Evolutionary conservation across 495 filamentous ascomycete species (phyloP), one percentile per base, ranked within the genome.

Genomic region (Talaromyces thailandensis): DNA sequence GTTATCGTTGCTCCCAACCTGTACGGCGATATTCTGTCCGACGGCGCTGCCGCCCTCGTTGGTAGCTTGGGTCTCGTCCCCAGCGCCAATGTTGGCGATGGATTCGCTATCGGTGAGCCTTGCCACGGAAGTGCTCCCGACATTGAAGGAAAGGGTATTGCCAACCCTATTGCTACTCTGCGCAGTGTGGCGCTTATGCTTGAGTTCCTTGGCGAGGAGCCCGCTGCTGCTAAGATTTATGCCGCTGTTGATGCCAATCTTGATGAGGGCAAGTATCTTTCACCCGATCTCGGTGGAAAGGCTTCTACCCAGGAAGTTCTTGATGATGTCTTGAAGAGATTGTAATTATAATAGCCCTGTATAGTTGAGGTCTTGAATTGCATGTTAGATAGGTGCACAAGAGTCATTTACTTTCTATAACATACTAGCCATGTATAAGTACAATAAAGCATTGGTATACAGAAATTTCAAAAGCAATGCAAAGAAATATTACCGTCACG

Each of bases 1-100:
- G 95, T 98, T 61, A 94, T 98, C 67, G 94, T 98, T 40, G 94
- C 95, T 31, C 94, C 94, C 6, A 98, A 98, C 78, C 84, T 98
- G 28, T 98, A 98, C 79, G 94, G 94, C 65, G 94, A 98, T 73
- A 93, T 98, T 65, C 82, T 98, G 43, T 95, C 90, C 2, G 94
- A 98, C 75, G 95, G 92, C 62, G 94, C 94, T 25, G 94, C 95
- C 31, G 94, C 94, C 4, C 84, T 98, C 12, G 94, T 98, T 37
- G 94, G 93, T n/a, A 90, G 86, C 40, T 76, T 98, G 50, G 94
- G 94, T 63, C 84, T 98, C 7, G 95, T 98, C 1, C 94, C 94
- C n/a, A 88, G 84, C 64, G 94, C 94, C 61, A 99, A 99, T 75
- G 95, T 99, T 29, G 93, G 94, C 67, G 89, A 96, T 71, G 83